phyloP scores from a whole-genome alignment of 306 rosid species.

The Casuarina cunninghamiana region DNA sequence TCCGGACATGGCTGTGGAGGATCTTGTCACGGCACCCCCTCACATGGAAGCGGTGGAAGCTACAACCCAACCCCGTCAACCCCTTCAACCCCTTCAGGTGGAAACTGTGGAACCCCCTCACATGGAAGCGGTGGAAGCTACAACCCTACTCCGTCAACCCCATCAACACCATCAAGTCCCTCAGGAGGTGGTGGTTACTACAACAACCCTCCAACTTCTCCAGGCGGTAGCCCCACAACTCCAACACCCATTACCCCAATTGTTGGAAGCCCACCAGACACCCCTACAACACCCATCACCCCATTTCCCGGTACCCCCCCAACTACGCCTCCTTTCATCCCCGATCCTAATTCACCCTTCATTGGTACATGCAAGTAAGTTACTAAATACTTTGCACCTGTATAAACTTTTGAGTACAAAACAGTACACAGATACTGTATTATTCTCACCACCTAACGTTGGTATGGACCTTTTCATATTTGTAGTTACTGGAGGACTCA shows the following conservation, averaged over 20 bases:
- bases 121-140: conserved; percentile 12
- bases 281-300: conserved; percentile 43
- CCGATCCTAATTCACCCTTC: conserved; percentile 75
- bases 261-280: conserved; percentile 54
- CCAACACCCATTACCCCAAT: conserved; percentile 44
- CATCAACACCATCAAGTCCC: conserved; percentile 55
- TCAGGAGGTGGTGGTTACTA: not conserved
- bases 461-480: not conserved
- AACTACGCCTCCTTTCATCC: conserved; percentile 55
- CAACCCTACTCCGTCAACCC: conserved; percentile 34
- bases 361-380: conserved; percentile 90
- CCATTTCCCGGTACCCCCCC: conserved; percentile 19
- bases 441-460: too few species aligned
- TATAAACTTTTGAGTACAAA: not conserved
- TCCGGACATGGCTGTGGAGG: not conserved
- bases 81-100: conserved; percentile 44
- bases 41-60: conserved; percentile 51
- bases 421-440: too few species aligned
- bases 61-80: conserved; percentile 57
- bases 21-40: conserved; percentile 36
- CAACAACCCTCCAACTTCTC: conserved; percentile 26
- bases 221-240: conserved; percentile 47
- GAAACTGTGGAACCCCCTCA: conserved; percentile 48
- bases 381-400: not conserved
- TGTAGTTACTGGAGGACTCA: conserved; percentile 85